Base-by-base conservation (phyloP, 2,329 filamentous ascomycete genomes). In the Alternaria metachromatica region DNA sequence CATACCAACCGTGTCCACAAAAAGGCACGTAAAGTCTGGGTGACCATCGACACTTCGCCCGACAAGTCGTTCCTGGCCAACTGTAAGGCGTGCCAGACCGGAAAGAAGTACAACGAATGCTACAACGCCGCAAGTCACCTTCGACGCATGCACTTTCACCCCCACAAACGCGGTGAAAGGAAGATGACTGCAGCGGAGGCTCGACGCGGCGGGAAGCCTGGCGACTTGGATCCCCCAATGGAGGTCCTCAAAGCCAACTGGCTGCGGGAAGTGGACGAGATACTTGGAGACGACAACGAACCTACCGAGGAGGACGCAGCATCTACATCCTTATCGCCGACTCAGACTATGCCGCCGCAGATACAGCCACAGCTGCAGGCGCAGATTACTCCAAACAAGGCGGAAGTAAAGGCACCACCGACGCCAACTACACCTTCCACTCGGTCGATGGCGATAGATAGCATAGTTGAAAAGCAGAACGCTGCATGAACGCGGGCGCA, bases 61-160 rank as follows among this genome's bases (percentile, higher is more conserved):
- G 79, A 88, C 82, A 80, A 86, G 86, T 80, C 86, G 78, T 90
- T 94, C 43, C 86, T 97, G 21, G 84, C 85, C 28, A 91, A 92
- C 67, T 97, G 94, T 86, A 97, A 97, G 80, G 87, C 91, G 30
- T 98, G 95, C 79, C 87, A 86, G 55, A 86, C 86, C 18, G 84
- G 86, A 57, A 97, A 97, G 84, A 87, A 87, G 68, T 98, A 98
- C 72, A 92, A 92, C 12, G 92, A 92, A 30, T 96, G 97, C 81
- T 97, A 98, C 81, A 97, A 97, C 73, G 94, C 94, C 1, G 94
- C 93, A 0, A 94, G 93, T 4, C 95, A 98, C 78, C 86, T 98
- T 21, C 87, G 94, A 30, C 89, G 94, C 55, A 92, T 92, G 10
- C 95, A 98, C 77, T 98, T 97, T 84, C 92, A 91, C 75, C 90